phyloP scores from a whole-genome alignment of 768 basidiomycete genomes.

The Serendipita sp. region DNA sequence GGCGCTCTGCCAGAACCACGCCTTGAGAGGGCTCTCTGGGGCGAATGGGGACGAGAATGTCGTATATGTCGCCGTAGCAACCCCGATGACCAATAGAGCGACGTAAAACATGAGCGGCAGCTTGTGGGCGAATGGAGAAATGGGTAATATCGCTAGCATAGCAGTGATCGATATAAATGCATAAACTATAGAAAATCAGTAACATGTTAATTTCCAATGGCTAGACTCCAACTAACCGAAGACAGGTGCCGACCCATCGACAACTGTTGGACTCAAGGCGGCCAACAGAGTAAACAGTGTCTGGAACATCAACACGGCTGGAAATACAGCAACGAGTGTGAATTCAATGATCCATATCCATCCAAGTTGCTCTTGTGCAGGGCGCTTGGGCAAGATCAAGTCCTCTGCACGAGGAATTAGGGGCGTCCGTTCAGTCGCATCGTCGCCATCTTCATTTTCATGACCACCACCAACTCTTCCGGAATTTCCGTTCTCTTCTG shows the following conservation, averaged over 20 bases:
- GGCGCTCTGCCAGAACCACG: background rate
- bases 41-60: background rate
- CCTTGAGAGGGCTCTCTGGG: background rate
- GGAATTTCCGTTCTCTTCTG: background rate
- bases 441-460: background rate
- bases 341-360: constrained; percentile 5
- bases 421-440: background rate
- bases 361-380: background rate
- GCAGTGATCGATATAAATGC: background rate
- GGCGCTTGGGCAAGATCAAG: background rate
- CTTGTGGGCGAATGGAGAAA: constrained; percentile 1
- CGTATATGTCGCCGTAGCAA: background rate
- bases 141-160: background rate
- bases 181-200: constrained; percentile 3
- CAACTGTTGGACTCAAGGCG: background rate
- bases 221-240: background rate
- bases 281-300: background rate
- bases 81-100: background rate
- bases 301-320: background rate
- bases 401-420: constrained; percentile 1
- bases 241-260: background rate
- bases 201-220: background rate
- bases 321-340: background rate
- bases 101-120: constrained; percentile 5
- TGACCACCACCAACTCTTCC: background rate